These are phyloP conservation scores for Paulinella micropora DNA, from an alignment of 78 protist species.

Conservation along the genomic window DNA sequence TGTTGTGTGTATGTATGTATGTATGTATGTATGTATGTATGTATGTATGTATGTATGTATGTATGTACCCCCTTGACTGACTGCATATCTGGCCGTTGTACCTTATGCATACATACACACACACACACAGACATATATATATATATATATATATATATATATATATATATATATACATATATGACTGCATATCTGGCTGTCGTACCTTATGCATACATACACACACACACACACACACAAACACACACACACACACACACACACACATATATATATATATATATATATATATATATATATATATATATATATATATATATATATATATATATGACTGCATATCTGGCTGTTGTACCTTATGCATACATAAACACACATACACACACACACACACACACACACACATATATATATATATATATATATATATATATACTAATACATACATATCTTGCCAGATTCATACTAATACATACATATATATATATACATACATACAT, in stretches of 20 bases:
- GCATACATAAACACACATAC: background rate
- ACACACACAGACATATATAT: background rate
- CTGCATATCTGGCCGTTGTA: too few relatives aligned
- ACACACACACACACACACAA: background rate
- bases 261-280: background rate
- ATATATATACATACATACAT: background rate
- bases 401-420: background rate
- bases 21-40: too few relatives aligned
- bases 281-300: background rate
- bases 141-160: background rate
- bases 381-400: background rate
- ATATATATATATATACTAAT: background rate
- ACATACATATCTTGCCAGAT: background rate
- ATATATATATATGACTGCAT: background rate
- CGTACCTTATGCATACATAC: background rate
- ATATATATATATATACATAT: background rate
- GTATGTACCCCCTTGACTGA: too few relatives aligned
- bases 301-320: background rate
- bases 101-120: too few relatives aligned
- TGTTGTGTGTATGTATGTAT: too few relatives aligned
- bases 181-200: background rate
- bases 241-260: background rate
- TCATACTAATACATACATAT: background rate
- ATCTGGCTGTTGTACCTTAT: background rate
- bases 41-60: too few relatives aligned